phyloP scores from a whole-genome alignment of 768 basidiomycete species.

The Gloeopeniophorella convolvens region DNA sequence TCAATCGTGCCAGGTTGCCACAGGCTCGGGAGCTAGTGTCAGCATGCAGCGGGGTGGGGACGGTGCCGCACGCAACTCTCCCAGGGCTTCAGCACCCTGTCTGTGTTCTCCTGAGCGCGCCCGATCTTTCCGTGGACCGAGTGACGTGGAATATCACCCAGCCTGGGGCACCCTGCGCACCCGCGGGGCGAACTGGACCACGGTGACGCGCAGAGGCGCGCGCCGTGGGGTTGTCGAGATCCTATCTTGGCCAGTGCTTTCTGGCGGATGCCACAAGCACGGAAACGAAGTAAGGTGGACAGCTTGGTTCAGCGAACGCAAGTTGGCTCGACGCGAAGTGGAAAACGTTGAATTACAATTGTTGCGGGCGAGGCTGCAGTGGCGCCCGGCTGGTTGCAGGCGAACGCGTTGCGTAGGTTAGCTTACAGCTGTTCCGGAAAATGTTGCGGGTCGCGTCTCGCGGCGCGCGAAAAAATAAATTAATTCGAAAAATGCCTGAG shows the following conservation, averaged over 20 bases:
- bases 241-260: not conserved
- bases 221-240: not conserved
- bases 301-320: no score
- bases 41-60: not conserved
- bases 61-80: conserved; percentile 38
- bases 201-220: conserved; percentile 37
- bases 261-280: not conserved
- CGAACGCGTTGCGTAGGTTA: no score
- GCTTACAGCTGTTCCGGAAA: no score
- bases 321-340: no score
- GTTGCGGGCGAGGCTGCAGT: no score
- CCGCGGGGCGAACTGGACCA: conserved; percentile 58
- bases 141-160: not conserved
- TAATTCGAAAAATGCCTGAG: no score
- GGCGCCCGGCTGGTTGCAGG: no score
- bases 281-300: not conserved
- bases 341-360: no score
- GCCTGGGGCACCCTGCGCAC: conserved; percentile 22
- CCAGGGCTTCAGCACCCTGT: conserved; percentile 55
- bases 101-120: conserved; percentile 62
- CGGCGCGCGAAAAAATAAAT: no score
- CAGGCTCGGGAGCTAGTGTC: conserved; percentile 41
- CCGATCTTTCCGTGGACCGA: conserved; percentile 45
- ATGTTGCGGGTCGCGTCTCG: no score
- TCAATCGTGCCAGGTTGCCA: conserved; percentile 66